phyloP scores from a whole-genome alignment of 305 asterid species.

The Coffea humblotiana region DNA sequence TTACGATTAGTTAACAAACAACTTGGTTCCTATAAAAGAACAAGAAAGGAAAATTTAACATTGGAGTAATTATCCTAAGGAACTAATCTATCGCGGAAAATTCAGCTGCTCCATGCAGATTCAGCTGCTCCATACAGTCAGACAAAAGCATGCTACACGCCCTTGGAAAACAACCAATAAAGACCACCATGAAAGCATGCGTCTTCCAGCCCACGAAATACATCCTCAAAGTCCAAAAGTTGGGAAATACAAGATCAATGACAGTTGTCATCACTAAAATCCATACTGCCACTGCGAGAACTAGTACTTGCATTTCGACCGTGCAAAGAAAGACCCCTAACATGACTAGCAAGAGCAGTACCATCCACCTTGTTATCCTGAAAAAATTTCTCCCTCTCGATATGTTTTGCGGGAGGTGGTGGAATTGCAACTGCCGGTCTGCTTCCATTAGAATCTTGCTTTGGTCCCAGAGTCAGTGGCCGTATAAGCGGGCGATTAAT shows the following conservation, averaged over 20 bases:
- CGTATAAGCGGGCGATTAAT: constrained; percentile 73
- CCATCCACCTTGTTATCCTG: constrained; percentile 70
- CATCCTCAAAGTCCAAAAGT: not conserved
- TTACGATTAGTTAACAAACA: not conserved
- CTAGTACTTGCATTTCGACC: constrained; percentile 63
- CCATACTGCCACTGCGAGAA: constrained; percentile 76
- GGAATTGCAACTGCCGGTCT: constrained; percentile 60
- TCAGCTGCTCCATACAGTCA: not conserved
- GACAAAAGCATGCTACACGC: not conserved
- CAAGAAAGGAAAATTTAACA: not conserved
- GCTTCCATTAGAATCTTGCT: constrained; percentile 37
- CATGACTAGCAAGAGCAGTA: constrained; percentile 48
- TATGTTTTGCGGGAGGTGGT: constrained; percentile 90
- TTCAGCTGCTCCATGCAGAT: not conserved
- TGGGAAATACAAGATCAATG: not conserved
- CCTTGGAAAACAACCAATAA: not conserved
- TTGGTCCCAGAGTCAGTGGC: constrained; percentile 57
- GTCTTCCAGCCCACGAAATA: not conserved
- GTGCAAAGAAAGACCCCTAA: constrained; percentile 71
- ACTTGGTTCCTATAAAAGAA: not conserved
- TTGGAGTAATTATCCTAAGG: not conserved
- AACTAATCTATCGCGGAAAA: not conserved
- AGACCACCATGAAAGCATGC: not conserved
- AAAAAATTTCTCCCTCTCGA: constrained; percentile 86
- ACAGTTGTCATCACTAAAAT: constrained; percentile 56